phyloP scores from a whole-genome alignment of 2,329 filamentous ascomycete species.

The Alternaria brassicicola region DNA sequence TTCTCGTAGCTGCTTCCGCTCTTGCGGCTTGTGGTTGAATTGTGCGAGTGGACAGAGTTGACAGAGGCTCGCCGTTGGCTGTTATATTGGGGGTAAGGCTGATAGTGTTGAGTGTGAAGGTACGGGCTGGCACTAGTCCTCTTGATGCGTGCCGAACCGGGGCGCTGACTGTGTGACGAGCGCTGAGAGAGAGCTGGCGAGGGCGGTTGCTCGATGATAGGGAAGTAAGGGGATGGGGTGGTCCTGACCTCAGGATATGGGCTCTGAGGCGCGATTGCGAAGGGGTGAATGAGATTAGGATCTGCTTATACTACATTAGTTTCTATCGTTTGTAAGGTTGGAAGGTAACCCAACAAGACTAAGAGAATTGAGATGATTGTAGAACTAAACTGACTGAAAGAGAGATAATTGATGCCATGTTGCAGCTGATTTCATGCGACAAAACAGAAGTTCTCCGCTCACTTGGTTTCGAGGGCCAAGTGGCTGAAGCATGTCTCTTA shows the following conservation, averaged over 20 bases:
- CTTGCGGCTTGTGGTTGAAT: conserved; percentile 63
- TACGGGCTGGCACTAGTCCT: conserved; percentile 70
- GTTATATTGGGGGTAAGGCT: conserved; percentile 57
- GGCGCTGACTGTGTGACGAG: conserved; percentile 53
- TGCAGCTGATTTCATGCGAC: conserved; percentile 33
- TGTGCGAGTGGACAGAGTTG: conserved; percentile 71
- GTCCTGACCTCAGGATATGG: conserved; percentile 51
- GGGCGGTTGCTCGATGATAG: conserved; percentile 56
- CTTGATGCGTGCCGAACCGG: conserved; percentile 53
- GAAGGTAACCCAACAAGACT: conserved; percentile 51
- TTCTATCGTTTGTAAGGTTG: conserved; percentile 6
- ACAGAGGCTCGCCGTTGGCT: conserved; percentile 69
- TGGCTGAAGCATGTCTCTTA: conserved; percentile 47
- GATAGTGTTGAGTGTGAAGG: conserved; percentile 61
- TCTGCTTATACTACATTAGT: conserved; percentile 51
- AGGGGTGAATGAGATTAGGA: conserved; percentile 64
- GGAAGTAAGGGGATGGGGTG: conserved; percentile 51
- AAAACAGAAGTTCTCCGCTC: conserved; percentile 34
- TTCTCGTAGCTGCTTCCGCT: conserved; percentile 49
- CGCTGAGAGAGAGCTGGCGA: conserved; percentile 69
- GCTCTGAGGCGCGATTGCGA: conserved; percentile 50
- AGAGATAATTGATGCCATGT: conserved; percentile 17
- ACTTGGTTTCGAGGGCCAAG: conserved; percentile 32
- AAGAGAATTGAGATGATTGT: conserved; percentile 21
- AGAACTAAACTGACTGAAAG: not conserved